Evolutionary conservation across 306 rosid species (phyloP).

Genomic region (Echinosophora koreensis): DNA sequence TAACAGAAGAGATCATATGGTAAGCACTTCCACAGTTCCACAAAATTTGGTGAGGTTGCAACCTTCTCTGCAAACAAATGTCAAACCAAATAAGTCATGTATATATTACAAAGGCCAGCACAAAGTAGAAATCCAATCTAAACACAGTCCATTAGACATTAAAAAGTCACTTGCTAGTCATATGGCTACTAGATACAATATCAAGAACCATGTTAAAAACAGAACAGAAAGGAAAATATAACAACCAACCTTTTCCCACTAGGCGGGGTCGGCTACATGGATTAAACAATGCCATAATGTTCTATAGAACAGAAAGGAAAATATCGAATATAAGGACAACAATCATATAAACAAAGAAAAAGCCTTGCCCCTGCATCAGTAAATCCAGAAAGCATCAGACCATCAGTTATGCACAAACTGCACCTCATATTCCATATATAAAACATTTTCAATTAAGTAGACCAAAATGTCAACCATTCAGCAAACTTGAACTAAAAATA

Average conservation of each 20-base stretch:
- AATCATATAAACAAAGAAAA: not conserved
- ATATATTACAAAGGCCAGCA: slow-evolving; percentile 2
- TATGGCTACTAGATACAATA: not conserved
- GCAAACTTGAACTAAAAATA: not conserved
- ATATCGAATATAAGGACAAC: not conserved
- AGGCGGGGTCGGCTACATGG: too few species aligned
- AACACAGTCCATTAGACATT: not conserved
- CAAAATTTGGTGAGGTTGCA: slow-evolving; percentile 29
- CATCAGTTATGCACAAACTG: not conserved
- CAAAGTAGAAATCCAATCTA: slow-evolving; percentile 29
- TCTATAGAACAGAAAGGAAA: slow-evolving; percentile 6
- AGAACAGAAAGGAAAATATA: slow-evolving; percentile 9
- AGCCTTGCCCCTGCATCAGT: not conserved
- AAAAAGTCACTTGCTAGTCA: slow-evolving; percentile 4
- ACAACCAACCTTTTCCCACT: too few species aligned
- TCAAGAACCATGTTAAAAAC: not conserved
- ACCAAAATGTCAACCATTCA: not conserved
- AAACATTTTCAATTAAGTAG: slow-evolving; percentile 13
- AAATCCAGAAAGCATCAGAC: slow-evolving; percentile 1
- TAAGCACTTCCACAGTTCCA: slow-evolving; percentile 40
- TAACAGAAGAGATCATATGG: slow-evolving; percentile 28
- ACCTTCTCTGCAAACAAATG: slow-evolving; percentile 49
- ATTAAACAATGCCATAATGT: too few species aligned
- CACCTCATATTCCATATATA: not conserved
- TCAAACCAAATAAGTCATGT: slow-evolving; percentile 3